These are phyloP conservation scores for Lentinula novae-zelandiae DNA, from an alignment of 1,284 basidiomycete species.

Conservation along the genomic window DNA sequence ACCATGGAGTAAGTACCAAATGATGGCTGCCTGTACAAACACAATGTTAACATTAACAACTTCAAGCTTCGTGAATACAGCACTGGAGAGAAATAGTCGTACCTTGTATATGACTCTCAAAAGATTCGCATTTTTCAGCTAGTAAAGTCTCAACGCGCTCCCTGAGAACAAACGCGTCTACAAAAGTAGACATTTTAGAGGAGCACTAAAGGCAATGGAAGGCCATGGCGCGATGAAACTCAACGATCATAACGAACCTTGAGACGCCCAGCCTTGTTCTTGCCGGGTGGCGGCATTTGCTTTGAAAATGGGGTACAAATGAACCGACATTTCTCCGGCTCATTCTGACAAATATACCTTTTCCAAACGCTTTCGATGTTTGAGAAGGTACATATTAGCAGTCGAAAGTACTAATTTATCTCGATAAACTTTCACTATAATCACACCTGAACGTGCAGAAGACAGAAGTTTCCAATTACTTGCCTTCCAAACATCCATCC, in stretches of 20 bases:
- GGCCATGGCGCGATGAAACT: not conserved
- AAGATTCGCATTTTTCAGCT: slow-evolving; percentile 1
- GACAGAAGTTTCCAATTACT: too few relatives aligned
- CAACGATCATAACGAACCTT: not conserved
- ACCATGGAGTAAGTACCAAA: not conserved
- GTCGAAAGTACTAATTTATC: too few relatives aligned
- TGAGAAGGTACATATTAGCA: too few relatives aligned
- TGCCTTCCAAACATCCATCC: too few relatives aligned
- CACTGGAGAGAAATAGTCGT: not conserved
- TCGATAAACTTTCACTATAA: too few relatives aligned
- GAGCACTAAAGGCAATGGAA: not conserved
- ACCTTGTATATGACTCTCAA: slow-evolving; percentile 6
- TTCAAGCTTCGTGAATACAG: not conserved
- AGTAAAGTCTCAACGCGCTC: slow-evolving; percentile 1
- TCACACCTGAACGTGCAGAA: too few relatives aligned
- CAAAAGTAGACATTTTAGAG: not conserved
- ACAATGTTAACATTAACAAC: not conserved
- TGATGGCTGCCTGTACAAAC: slow-evolving; percentile 5
- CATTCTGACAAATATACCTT: too few relatives aligned
- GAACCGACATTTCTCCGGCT: too few relatives aligned
- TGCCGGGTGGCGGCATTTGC: too few relatives aligned
- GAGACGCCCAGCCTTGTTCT: too few relatives aligned
- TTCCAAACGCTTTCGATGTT: too few relatives aligned
- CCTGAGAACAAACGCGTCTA: not conserved
- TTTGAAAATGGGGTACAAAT: too few relatives aligned